Evolutionary conservation across 257 asterid genomes (phyloP).

Genomic region (Solanum clarkiae): DNA sequence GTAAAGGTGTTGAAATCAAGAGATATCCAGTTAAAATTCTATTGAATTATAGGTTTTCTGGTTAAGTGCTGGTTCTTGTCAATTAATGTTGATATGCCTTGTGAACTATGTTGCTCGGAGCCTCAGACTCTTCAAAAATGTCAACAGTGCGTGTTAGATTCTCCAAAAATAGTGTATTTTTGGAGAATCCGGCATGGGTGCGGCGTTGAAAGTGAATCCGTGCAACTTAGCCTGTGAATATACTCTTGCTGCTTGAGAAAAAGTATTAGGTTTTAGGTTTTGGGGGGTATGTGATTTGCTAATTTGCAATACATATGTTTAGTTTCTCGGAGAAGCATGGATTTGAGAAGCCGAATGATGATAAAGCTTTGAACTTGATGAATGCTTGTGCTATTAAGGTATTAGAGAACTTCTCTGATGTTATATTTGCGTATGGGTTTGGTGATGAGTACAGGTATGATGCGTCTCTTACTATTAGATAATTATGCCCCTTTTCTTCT

Average conservation of each 20-base stretch:
- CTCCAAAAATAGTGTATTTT: too few species aligned
- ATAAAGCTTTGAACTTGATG: slow-evolving; percentile 52
- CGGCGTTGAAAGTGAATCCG: too few species aligned
- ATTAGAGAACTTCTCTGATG: slow-evolving; percentile 67
- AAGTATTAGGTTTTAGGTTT: background rate
- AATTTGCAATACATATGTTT: background rate
- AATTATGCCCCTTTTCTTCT: background rate
- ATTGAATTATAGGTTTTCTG: background rate
- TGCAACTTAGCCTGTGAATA: background rate
- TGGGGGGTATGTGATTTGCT: background rate
- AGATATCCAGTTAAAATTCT: background rate
- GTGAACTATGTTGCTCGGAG: background rate
- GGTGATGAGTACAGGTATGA: slow-evolving; percentile 63
- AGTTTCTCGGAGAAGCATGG: slow-evolving; percentile 70
- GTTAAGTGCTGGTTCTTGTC: background rate
- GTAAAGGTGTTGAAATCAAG: background rate
- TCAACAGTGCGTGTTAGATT: too few species aligned
- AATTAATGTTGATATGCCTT: background rate
- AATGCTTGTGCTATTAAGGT: slow-evolving; percentile 58
- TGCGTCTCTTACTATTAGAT: background rate
- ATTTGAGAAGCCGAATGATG: slow-evolving; percentile 64
- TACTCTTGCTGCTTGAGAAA: background rate
- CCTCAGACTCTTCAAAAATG: too few species aligned
- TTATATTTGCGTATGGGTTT: slow-evolving; percentile 56
- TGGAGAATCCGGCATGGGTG: too few species aligned